Conservation (phyloP, 768 basidiomycete genomes). For the Amanita molliuscula region DNA sequence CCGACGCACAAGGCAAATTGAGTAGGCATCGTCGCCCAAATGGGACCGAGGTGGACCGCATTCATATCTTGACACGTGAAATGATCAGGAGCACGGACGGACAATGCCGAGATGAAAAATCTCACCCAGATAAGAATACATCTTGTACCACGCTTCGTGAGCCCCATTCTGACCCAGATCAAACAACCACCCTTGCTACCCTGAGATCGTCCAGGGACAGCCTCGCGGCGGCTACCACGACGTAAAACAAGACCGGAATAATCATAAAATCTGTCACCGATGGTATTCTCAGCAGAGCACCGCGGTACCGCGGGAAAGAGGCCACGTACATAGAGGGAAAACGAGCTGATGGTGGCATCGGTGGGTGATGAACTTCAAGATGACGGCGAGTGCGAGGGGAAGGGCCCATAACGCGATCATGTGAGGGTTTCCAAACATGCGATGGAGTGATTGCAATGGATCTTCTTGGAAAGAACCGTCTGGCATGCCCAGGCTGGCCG, state of each 20-base stretch:
- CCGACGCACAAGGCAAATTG: constrained; percentile 79
- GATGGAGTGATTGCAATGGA: constrained; percentile 47
- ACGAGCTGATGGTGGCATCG: constrained; percentile 80
- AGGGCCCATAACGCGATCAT: constrained; percentile 71
- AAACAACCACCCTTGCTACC: constrained; percentile 75
- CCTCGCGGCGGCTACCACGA: constrained; percentile 54
- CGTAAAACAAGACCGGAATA: constrained; percentile 80
- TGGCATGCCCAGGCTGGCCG: constrained; percentile 74
- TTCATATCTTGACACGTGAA: constrained; percentile 38
- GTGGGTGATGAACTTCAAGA: constrained; percentile 73
- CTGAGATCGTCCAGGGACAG: constrained; percentile 55
- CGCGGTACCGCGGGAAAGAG: neutral
- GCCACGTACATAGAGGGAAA: constrained; percentile 71
- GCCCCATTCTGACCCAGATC: constrained; percentile 36
- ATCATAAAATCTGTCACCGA: constrained; percentile 53
- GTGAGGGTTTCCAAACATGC: constrained; percentile 55
- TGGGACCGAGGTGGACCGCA: constrained; percentile 47
- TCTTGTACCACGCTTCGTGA: constrained; percentile 66
- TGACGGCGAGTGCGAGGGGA: constrained; percentile 64
- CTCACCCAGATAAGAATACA: constrained; percentile 72
- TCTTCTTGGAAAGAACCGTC: constrained; percentile 56
- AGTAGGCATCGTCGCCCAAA: constrained; percentile 84
- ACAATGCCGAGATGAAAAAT: neutral
- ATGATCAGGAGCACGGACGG: neutral
- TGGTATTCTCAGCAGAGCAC: neutral